These are phyloP conservation scores for Zygosaccharomyces lentus DNA, from an alignment of 805 yeast species.

Conservation along the genomic window DNA sequence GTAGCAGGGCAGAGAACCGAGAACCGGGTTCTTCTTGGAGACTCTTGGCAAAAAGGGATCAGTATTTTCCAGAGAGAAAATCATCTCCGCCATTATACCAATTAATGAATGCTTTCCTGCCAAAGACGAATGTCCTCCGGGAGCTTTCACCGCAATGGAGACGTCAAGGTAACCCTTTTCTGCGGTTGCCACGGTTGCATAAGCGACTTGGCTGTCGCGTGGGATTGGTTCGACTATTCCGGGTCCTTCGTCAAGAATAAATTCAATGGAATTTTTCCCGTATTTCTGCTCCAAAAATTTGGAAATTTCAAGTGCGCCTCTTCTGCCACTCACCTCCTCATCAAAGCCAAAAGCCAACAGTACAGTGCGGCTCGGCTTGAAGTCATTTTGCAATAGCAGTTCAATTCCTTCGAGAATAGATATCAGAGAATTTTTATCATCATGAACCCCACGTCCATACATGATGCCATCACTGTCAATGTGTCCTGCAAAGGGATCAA, in stretches of 20 bases:
- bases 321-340: conserved; percentile 7
- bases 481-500: conserved; percentile 6
- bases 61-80: conserved; percentile 3
- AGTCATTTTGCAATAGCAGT: conserved; percentile 3
- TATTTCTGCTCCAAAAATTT: conserved; percentile 1
- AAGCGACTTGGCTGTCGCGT: neutral
- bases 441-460: conserved; percentile 8
- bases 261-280: conserved; percentile 3
- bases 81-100: conserved; percentile 6
- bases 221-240: conserved; percentile 1
- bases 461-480: conserved; percentile 3
- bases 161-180: conserved; percentile 8
- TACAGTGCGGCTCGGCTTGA: conserved; percentile 5
- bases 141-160: conserved; percentile 1
- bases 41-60: conserved; percentile 4
- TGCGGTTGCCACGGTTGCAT: conserved; percentile 7
- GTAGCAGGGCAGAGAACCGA: conserved; percentile 1
- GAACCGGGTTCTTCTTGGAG: neutral
- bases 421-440: conserved; percentile 5
- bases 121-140: conserved; percentile 7
- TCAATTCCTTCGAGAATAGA: conserved; percentile 6
- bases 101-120: conserved; percentile 6
- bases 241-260: conserved; percentile 7
- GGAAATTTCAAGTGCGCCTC: conserved; percentile 6
- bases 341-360: conserved; percentile 7